Evolutionary conservation across 2,329 filamentous ascomycete genomes (phyloP).

Genomic region (Botrytis galanthina): DNA sequence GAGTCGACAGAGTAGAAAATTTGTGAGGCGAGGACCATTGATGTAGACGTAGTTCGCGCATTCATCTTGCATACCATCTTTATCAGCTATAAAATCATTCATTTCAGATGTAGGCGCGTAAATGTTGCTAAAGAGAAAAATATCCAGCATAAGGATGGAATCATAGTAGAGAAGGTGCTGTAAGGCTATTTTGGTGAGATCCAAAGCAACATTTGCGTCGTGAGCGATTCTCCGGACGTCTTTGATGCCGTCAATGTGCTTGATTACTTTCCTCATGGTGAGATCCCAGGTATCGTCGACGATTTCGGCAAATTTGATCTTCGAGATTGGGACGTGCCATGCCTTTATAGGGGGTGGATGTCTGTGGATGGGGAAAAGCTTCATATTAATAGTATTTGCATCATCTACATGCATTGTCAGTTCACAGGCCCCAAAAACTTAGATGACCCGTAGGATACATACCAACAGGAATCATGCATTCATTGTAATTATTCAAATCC

Average conservation of each 20-base stretch:
- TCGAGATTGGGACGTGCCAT: slow-evolving; percentile 86
- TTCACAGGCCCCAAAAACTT: not conserved
- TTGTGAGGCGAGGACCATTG: slow-evolving; percentile 43
- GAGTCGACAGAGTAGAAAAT: slow-evolving; percentile 72
- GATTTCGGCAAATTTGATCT: slow-evolving; percentile 62
- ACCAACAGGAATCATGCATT: slow-evolving; percentile 98
- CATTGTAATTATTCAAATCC: slow-evolving; percentile 93
- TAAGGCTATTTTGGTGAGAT: slow-evolving; percentile 80
- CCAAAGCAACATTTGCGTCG: slow-evolving; percentile 80
- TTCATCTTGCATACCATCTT: slow-evolving; percentile 75
- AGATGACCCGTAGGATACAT: slow-evolving; percentile 38
- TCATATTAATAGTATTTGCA: slow-evolving; percentile 93
- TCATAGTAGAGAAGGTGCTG: slow-evolving; percentile 92
- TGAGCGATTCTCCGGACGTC: slow-evolving; percentile 84
- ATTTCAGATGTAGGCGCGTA: slow-evolving; percentile 82
- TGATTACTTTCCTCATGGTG: slow-evolving; percentile 74
- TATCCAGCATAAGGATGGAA: slow-evolving; percentile 83
- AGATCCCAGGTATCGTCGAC: slow-evolving; percentile 71
- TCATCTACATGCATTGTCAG: slow-evolving; percentile 61
- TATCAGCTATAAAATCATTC: slow-evolving; percentile 73
- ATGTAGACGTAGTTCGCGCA: slow-evolving; percentile 73
- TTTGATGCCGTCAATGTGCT: slow-evolving; percentile 86
- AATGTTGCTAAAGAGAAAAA: slow-evolving; percentile 90
- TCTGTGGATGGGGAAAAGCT: slow-evolving; percentile 81
- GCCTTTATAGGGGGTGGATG: slow-evolving; percentile 74